Evolutionary conservation across 2,329 filamentous ascomycete genomes (phyloP).

Genomic region (Colletotrichum liaoningense): DNA sequence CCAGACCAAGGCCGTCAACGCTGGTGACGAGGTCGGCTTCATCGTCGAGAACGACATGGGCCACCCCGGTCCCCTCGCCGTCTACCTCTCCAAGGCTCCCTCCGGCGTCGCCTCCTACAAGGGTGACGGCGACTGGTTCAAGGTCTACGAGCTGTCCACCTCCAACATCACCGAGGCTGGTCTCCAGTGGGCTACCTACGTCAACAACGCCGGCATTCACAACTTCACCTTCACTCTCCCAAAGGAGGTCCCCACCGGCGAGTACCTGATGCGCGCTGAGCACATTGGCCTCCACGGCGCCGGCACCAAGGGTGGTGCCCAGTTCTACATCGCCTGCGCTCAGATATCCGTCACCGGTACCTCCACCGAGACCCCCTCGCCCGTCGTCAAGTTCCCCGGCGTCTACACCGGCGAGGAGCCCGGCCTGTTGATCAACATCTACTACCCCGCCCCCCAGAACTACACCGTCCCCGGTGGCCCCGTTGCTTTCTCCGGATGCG

Average conservation of each 20-base stretch:
- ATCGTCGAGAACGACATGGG: slow-evolving; percentile 47
- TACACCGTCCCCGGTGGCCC: slow-evolving; percentile 47
- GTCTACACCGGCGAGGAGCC: slow-evolving; percentile 47
- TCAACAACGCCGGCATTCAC: slow-evolving; percentile 43
- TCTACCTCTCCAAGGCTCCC: slow-evolving; percentile 51
- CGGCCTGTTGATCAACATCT: slow-evolving; percentile 48
- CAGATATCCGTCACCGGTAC: slow-evolving; percentile 47
- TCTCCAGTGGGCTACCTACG: slow-evolving; percentile 46
- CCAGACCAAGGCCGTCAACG: slow-evolving; percentile 47
- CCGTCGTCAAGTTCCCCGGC: slow-evolving; percentile 46
- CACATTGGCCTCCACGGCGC: slow-evolving; percentile 50
- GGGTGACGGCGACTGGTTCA: slow-evolving; percentile 51
- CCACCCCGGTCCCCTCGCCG: slow-evolving; percentile 51
- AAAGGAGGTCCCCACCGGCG: slow-evolving; percentile 47
- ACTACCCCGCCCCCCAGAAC: slow-evolving; percentile 47
- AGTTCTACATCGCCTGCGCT: slow-evolving; percentile 51
- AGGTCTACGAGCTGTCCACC: slow-evolving; percentile 48
- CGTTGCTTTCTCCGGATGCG: slow-evolving; percentile 48
- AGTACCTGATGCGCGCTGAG: slow-evolving; percentile 51
- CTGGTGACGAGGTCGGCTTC: slow-evolving; percentile 57
- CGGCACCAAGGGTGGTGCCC: slow-evolving; percentile 45
- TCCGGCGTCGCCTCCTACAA: slow-evolving; percentile 43
- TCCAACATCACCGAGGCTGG: slow-evolving; percentile 43
- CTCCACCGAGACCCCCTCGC: slow-evolving; percentile 45
- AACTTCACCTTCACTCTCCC: slow-evolving; percentile 56